Evolutionary conservation across 1,284 basidiomycete species (phyloP).

Genomic region (Ceratobasidium sp.): DNA sequence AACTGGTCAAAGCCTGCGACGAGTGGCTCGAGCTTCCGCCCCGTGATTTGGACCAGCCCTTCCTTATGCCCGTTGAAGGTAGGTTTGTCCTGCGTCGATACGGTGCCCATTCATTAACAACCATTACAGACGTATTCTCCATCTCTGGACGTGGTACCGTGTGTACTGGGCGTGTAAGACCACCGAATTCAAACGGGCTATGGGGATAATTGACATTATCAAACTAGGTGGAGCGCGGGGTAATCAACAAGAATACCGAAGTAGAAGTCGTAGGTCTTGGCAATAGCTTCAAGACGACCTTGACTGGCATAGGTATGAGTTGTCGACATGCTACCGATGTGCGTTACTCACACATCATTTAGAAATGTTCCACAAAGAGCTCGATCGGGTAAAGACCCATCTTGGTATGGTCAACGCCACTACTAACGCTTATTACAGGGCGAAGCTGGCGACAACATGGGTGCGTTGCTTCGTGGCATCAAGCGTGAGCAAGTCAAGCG

Average conservation of each 20-base stretch:
- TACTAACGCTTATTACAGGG: conserved; percentile 63
- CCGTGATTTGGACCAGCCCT: conserved; percentile 98
- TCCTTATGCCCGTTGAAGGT: conserved; percentile 96
- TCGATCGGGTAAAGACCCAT: conserved; percentile 77
- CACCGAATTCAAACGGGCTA: background rate
- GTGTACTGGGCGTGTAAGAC: conserved; percentile 86
- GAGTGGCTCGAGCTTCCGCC: conserved; percentile 94
- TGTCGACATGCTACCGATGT: conserved; percentile 19
- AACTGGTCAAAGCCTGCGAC: conserved; percentile 91
- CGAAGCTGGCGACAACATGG: conserved; percentile 99
- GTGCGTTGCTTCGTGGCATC: conserved; percentile 94
- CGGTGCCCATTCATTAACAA: conserved; percentile 2
- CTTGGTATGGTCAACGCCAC: background rate
- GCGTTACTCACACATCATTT: conserved; percentile 25
- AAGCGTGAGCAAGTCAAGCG: conserved; percentile 97
- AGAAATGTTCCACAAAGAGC: conserved; percentile 99
- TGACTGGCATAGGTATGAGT: conserved; percentile 91
- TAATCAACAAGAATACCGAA: conserved; percentile 92
- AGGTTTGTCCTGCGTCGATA: conserved; percentile 17
- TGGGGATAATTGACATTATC: background rate
- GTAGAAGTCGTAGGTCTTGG: conserved; percentile 96
- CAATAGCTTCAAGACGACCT: conserved; percentile 86
- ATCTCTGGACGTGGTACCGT: conserved; percentile 99
- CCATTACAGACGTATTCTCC: conserved; percentile 86
- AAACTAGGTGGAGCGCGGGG: conserved; percentile 89